Evolutionary conservation across 495 filamentous ascomycete species (phyloP).

Genomic region (Xylaria palmicola): DNA sequence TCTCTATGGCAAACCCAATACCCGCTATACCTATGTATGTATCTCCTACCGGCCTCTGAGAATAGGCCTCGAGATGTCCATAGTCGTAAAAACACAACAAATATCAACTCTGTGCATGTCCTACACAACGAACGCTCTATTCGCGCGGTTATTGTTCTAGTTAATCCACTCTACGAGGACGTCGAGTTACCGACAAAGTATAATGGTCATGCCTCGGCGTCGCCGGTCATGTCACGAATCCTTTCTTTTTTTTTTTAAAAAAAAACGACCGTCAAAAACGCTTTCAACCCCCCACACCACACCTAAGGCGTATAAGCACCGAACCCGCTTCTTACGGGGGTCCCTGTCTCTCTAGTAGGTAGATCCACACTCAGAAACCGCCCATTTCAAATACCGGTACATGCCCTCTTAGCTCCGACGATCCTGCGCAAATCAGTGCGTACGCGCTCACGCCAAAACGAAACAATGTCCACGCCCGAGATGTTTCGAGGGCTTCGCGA

Average conservation of each 20-base stretch:
- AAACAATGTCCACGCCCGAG: no score
- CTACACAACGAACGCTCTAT: background rate
- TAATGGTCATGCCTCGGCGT: background rate
- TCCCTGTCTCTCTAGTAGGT: background rate
- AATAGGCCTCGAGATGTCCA: background rate
- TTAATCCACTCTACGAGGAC: background rate
- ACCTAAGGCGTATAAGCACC: background rate
- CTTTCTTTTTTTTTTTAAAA: background rate
- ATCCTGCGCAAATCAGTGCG: no score
- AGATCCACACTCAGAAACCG: background rate
- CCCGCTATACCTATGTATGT: no score
- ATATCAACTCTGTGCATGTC: background rate
- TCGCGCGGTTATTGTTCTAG: background rate
- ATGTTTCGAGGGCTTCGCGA: no score
- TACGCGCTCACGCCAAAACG: no score
- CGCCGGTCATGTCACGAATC: background rate
- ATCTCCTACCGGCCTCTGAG: background rate
- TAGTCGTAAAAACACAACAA: background rate
- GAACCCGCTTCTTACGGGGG: background rate
- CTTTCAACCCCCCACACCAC: no score
- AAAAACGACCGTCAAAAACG: no score
- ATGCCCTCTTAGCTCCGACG: no score
- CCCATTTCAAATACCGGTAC: background rate
- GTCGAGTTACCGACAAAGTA: background rate
- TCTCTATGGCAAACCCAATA: no score